Evolutionary conservation across 2,329 filamentous ascomycete species (phyloP), one percentile per base, ranked within the genome.

Genomic region (Monosporascus sp.): DNA sequence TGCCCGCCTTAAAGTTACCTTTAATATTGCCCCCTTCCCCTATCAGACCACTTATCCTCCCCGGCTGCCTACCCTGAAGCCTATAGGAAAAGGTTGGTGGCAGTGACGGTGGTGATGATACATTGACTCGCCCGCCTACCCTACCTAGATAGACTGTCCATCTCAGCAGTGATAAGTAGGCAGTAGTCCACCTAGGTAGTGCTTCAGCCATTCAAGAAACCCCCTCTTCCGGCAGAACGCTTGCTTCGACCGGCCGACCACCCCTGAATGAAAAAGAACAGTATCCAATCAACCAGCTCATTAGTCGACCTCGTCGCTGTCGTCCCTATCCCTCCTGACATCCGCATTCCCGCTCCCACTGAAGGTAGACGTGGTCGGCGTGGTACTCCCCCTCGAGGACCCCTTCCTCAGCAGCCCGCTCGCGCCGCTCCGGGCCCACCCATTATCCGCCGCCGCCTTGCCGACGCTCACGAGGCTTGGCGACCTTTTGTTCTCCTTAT

Each of bases 401-500:
- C 24, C 24, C 49, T 66, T 68, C 47, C 65, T 58, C 25, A 70
- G 50, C 44, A 71, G 46, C 7, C 69, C 68, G 37, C 67, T 70
- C 0, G 65, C 68, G 24, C 66, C 69, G 46, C 61, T 68, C 27
- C 62, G 62, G 1, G 67, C 70, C 71, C 71, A 74, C 1, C 66
- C 63, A 7, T n/a, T 41, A 20, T 41, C 38, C 17, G 17, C 38
- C 17, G 17, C 38, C 17, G 17, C 7, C 17, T 41, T 41, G 15
- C 68, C 68, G 43, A 72, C 72, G 14, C 69, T 71, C 5, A 72
- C 70, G 5, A 73, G 60, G 59, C 79, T 66, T 67, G 81, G 66
- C 41, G 75, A 64, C 62, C 78, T 59, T 65, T 77, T 60, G 68
- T 82, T 54, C 66, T 71, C 56, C 60, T 79, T 49, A 64, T 75